phyloP scores from a whole-genome alignment of 2,329 filamentous ascomycete genomes.

The Pseudocercospora fuligena region DNA sequence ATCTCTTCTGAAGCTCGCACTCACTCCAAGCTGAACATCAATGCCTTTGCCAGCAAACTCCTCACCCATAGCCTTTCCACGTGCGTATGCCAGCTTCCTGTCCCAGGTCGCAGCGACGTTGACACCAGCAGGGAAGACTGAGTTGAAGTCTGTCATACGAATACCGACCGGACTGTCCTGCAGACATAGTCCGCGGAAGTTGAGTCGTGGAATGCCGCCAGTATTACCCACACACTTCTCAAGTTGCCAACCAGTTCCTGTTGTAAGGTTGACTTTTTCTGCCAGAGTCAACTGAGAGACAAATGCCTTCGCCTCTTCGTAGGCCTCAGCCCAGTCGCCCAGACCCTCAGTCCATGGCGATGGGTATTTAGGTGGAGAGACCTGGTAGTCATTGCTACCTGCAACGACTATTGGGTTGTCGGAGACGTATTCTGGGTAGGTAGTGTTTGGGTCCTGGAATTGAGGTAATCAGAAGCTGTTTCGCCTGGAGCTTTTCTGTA shows the following conservation, averaged over 20 bases:
- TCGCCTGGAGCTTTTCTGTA: neutral
- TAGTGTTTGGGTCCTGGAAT: slow-evolving; percentile 33
- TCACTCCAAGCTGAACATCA: slow-evolving; percentile 67
- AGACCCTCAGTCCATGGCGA: slow-evolving; percentile 37
- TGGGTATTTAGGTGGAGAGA: slow-evolving; percentile 35
- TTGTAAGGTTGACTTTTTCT: slow-evolving; percentile 44
- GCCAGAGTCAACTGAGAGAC: slow-evolving; percentile 40
- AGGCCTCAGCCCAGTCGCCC: slow-evolving; percentile 54
- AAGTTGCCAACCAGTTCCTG: slow-evolving; percentile 53
- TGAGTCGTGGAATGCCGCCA: slow-evolving; percentile 42
- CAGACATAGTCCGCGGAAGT: slow-evolving; percentile 49
- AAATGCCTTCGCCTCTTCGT: slow-evolving; percentile 38
- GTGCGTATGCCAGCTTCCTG: slow-evolving; percentile 39
- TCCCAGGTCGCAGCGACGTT: slow-evolving; percentile 54
- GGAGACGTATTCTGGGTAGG: slow-evolving; percentile 34
- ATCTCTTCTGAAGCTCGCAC: neutral
- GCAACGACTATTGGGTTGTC: slow-evolving; percentile 33
- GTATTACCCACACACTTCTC: slow-evolving; percentile 45
- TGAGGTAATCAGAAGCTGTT: neutral
- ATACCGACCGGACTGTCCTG: slow-evolving; percentile 50
- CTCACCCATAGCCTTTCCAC: slow-evolving; percentile 40
- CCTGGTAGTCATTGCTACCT: slow-evolving; percentile 33
- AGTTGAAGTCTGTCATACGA: slow-evolving; percentile 48
- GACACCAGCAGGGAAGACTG: slow-evolving; percentile 48
- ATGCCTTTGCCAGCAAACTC: slow-evolving; percentile 49